phyloP scores from a whole-genome alignment of 2,329 filamentous ascomycete species.

The Rugonectria rugulosa region DNA sequence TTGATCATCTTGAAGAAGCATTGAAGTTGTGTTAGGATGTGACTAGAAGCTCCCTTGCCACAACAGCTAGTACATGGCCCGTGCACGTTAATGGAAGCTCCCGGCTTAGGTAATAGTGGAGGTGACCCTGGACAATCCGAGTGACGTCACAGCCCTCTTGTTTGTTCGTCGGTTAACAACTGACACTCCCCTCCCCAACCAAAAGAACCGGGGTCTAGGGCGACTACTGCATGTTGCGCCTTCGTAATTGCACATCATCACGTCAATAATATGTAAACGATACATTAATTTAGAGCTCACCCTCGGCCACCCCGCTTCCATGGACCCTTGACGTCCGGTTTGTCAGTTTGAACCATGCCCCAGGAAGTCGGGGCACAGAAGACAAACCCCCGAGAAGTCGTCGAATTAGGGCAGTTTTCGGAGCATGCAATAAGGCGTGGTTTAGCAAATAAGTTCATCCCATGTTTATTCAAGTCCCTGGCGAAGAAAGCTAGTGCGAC shows the following conservation, averaged over 20 bases:
- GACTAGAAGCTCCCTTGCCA: too few species aligned
- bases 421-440: too few species aligned
- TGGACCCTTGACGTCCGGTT: background rate
- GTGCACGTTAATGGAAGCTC: background rate
- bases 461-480: too few species aligned
- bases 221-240: background rate
- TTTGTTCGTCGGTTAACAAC: background rate
- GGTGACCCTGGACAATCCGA: background rate
- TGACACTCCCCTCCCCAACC: background rate
- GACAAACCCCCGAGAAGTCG: too few species aligned
- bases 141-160: conserved; percentile 7
- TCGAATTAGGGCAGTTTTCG: too few species aligned
- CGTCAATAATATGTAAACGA: background rate
- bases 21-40: too few species aligned
- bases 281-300: background rate
- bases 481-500: too few species aligned
- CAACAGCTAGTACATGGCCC: too few species aligned
- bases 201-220: background rate
- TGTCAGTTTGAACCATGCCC: background rate
- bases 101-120: background rate
- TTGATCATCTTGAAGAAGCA: too few species aligned
- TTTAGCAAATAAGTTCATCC: too few species aligned
- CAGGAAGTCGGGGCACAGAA: background rate
- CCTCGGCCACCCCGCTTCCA: background rate
- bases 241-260: background rate